Conservation (phyloP, 805 yeast genomes). For the Tetrapisispora taiwanensis region DNA sequence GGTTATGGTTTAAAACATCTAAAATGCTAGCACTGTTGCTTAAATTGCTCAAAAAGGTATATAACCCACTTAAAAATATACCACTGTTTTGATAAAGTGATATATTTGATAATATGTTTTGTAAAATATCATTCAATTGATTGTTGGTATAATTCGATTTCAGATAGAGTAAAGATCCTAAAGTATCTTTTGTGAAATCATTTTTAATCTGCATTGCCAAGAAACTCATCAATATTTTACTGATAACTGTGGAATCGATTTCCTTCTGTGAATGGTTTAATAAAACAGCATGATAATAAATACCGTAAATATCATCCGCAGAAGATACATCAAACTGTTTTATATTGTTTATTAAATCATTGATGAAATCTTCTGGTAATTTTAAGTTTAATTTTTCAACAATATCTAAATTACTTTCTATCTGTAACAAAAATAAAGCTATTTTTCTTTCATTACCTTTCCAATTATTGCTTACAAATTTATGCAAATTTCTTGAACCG, state of each 20-base stretch:
- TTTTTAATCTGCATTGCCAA: not conserved
- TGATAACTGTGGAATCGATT: constrained; percentile 2
- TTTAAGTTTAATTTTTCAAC: constrained; percentile 27
- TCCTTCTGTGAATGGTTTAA: constrained; percentile 29
- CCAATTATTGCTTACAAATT: constrained; percentile 39
- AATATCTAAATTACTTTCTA: constrained; percentile 24
- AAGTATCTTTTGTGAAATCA: constrained; percentile 33
- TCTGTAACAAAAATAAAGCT: constrained; percentile 35
- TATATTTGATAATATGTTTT: constrained; percentile 17
- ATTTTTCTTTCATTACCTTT: constrained; percentile 27
- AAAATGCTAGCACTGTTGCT: not conserved
- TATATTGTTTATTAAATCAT: constrained; percentile 4
- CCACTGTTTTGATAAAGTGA: constrained; percentile 29
- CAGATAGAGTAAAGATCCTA: constrained; percentile 33
- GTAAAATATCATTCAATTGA: constrained; percentile 9
- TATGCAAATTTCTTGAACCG: constrained; percentile 39
- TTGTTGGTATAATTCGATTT: constrained; percentile 22
- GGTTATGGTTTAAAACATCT: not conserved
- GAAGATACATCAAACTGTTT: constrained; percentile 4
- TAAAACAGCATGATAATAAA: constrained; percentile 44
- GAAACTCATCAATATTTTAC: not conserved
- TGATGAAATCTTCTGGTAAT: constrained; percentile 20
- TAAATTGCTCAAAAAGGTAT: constrained; percentile 9
- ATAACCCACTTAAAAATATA: constrained; percentile 31
- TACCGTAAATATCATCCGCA: constrained; percentile 24